Evolutionary conservation across 345 rosid species (phyloP).

Genomic region (Laguncularia racemosa): DNA sequence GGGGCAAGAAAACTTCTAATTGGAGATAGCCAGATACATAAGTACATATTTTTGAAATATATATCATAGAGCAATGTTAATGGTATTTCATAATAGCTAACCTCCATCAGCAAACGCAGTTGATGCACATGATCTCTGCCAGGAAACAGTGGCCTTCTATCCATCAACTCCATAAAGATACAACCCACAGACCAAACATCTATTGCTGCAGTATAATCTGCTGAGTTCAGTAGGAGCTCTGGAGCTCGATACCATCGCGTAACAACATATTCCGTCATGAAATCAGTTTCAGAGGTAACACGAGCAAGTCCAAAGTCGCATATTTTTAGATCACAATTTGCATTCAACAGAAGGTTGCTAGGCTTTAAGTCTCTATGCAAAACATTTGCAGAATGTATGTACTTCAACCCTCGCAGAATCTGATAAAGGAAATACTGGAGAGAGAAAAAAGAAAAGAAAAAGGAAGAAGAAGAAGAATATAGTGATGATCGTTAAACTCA

Average conservation of each 20-base stretch:
- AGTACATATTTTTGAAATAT: neutral
- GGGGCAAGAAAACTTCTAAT: neutral
- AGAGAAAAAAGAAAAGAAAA: too few species aligned
- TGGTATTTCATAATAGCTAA: conserved; percentile 12
- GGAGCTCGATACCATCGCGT: conserved; percentile 99
- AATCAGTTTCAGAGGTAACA: conserved; percentile 82
- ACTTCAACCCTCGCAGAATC: conserved; percentile 84
- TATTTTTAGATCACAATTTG: conserved; percentile 74
- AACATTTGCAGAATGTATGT: conserved; percentile 92
- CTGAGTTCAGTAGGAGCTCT: conserved; percentile 70
- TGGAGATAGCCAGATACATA: neutral
- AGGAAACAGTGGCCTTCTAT: conserved; percentile 77
- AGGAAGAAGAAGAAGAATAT: neutral
- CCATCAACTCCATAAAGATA: conserved; percentile 78
- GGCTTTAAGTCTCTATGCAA: conserved; percentile 94
- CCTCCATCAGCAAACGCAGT: conserved; percentile 84
- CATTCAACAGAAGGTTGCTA: conserved; percentile 74
- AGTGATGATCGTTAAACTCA: neutral
- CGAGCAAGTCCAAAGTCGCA: conserved; percentile 95
- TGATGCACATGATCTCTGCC: conserved; percentile 85
- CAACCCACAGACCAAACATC: conserved; percentile 99
- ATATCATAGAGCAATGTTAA: too few species aligned
- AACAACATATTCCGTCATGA: conserved; percentile 87
- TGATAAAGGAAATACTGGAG: conserved; percentile 98
- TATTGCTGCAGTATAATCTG: conserved; percentile 78